These are phyloP conservation scores for Pseudonitzschia pungens DNA, from an alignment of 108 stramenopile genomes.

Conservation along the genomic window DNA sequence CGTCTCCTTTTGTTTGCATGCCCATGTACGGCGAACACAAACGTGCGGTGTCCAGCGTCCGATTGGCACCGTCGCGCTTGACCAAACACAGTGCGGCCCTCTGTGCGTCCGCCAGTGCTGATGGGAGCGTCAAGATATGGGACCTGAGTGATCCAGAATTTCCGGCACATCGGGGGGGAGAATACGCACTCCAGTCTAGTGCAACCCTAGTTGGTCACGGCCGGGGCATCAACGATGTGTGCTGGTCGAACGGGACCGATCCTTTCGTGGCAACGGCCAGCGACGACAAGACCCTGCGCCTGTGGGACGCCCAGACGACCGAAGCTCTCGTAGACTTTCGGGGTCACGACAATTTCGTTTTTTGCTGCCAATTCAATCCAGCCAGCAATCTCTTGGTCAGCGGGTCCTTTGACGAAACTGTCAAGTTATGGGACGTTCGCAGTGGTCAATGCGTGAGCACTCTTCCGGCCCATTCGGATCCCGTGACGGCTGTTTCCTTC, in stretches of 20 bases:
- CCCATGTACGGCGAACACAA: slow-evolving; percentile 84
- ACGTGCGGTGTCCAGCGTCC: slow-evolving; percentile 71
- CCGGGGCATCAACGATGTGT: slow-evolving; percentile 84
- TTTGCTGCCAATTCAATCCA: slow-evolving; percentile 81
- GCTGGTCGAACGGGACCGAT: slow-evolving; percentile 64
- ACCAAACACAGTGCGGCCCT: slow-evolving; percentile 37
- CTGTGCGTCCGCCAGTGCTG: slow-evolving; percentile 75
- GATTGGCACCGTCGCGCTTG: slow-evolving; percentile 62
- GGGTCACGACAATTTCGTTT: slow-evolving; percentile 92
- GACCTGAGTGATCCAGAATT: slow-evolving; percentile 38
- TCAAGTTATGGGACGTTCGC: slow-evolving; percentile 95
- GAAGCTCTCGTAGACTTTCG: slow-evolving; percentile 85
- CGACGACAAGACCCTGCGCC: slow-evolving; percentile 88
- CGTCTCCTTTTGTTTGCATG: slow-evolving; percentile 48
- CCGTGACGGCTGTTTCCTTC: slow-evolving; percentile 91
- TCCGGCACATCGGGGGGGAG: slow-evolving; percentile 3
- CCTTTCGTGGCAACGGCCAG: slow-evolving; percentile 84
- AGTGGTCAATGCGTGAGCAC: slow-evolving; percentile 89
- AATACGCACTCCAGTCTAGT: slow-evolving; percentile 31
- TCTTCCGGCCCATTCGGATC: slow-evolving; percentile 93
- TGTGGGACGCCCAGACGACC: slow-evolving; percentile 84
- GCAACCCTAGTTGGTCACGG: slow-evolving; percentile 62
- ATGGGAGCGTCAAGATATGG: slow-evolving; percentile 80
- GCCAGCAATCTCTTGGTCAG: slow-evolving; percentile 72
- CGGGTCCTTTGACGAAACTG: slow-evolving; percentile 93